Base-by-base conservation (phyloP, 192 early-diverging fungal genomes). In the Haplosporangium gracile region DNA sequence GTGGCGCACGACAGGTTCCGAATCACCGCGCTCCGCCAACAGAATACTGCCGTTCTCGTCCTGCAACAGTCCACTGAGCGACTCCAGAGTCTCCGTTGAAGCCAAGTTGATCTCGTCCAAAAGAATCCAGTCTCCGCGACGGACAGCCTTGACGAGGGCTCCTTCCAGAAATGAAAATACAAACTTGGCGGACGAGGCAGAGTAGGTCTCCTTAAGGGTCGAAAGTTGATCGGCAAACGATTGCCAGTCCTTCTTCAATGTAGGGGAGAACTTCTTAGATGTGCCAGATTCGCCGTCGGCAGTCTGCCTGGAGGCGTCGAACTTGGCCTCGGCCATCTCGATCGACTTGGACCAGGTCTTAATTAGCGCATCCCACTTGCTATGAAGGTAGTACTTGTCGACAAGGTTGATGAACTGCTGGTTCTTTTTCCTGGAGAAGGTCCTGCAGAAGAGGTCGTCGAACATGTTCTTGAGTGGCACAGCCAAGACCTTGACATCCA, bases 61-160 rank as follows among this genome's bases (percentile, higher is more conserved):
- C 87, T 98, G 96, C 74, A 99, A 87, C 55, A 99, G 88, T 3
- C 97, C 95, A 70, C 95, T 95, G 42, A 99, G 91, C 80, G 94
- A 96, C 72, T 98, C 98, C 53, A 99, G 88, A 5, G 99, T 99
- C 88, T 99, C 99, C 29, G 99, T 92, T 2, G 96, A 93, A 8
- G 99, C 99, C 84, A 99, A 90, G 84, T 99, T 99, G 87, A 99
- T 95, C 91, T 99, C 99, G 83, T 99, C 99, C 9, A 99, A 90
- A 68, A 99, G 89, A 38, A 99, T 96, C 99, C 99, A 99, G 78
- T 98, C 95, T 40, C 99, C 99, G 6, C 95, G 88, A 45, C 91
- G 92, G 4, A 99, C 95, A 0, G 99, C 98, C 86, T 94, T 93
- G 5, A 97, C 97, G 5, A 99, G 90, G 18, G 96, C 91, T 55